Evolutionary conservation across 2,329 filamentous ascomycete species (phyloP), one percentile per base, ranked within the genome.

Genomic region (Fusarium penzigii): DNA sequence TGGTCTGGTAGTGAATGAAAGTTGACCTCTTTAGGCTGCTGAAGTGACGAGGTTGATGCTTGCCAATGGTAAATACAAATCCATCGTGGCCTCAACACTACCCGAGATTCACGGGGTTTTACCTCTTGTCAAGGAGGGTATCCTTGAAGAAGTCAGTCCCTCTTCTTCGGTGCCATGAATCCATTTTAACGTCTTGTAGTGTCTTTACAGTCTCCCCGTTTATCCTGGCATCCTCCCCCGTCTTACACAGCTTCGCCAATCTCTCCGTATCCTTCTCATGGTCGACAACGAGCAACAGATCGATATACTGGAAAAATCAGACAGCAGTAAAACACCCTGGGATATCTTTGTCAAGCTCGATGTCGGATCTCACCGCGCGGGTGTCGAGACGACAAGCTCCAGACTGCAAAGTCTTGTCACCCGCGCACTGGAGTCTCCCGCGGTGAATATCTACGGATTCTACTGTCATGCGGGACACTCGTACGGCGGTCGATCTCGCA

Each of bases 1-100:
- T 1, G 17, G 5, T 1, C 2, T 11, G 14, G 10, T 2, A 14
- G 5, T 12, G 1, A 16, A 14, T 8, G 12, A 8, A 38, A 36
- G 11, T 29, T 43, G 10, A 20, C n/a, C 6, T 11, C 1, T 25
- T 3, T 8, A 77, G 68, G 72, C 68, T 2, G 55, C 68, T 3
- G 69, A 72, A 43, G 62, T 65, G 0, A 76, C 73, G 1, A 61
- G 73, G 6, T 60, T 76, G 63, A 75, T 77, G 72, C 67, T 77
- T 6, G 71, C 61, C 1, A 59, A 67, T 17, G 72, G 72, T 13
- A 67, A 62, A 32, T 69, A 74, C 59, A 66, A 63, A 12, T 68
- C 66, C 14, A 73, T 75, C 17, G 65, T 76, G 14, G 71, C 68
- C 2, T 77, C 74, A 2, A 77, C 73, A 1, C 51, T 77, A 2